These are phyloP conservation scores for Coemansia sp. DNA, from an alignment of 192 early-diverging fungal genomes.

Conservation along the genomic window DNA sequence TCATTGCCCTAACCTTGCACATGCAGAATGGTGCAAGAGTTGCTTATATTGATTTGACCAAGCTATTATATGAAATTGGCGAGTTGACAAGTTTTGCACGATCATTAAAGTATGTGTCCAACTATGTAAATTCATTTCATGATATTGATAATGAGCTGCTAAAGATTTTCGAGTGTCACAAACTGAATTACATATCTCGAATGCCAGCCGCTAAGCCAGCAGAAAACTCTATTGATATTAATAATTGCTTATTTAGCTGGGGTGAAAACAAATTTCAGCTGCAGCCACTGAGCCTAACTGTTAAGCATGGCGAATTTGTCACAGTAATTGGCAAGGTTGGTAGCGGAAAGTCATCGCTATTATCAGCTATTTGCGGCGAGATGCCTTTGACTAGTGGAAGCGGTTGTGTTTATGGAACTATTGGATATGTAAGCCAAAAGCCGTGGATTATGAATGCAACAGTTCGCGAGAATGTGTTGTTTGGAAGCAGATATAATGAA, in stretches of 20 bases:
- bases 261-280: conserved; percentile 19
- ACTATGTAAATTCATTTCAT: background rate
- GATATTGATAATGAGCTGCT: background rate
- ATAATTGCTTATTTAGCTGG: conserved; percentile 21
- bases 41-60: background rate
- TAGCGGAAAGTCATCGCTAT: conserved; percentile 60
- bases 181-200: background rate
- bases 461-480: conserved; percentile 43
- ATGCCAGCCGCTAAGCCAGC: background rate
- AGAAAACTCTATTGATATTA: conserved; percentile 4
- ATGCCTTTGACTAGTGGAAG: conserved; percentile 71
- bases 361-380: conserved; percentile 64
- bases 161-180: background rate
- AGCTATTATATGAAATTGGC: conserved; percentile 1
- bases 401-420: conserved; percentile 65
- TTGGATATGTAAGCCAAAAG: conserved; percentile 41
- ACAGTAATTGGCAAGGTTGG: conserved; percentile 59
- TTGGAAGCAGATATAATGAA: conserved; percentile 27
- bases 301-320: conserved; percentile 35
- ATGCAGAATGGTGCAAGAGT: background rate
- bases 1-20: background rate
- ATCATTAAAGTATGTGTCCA: background rate
- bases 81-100: background rate
- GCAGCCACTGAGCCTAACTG: background rate
- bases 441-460: conserved; percentile 50